These are phyloP conservation scores for Aspergillus cejpii DNA, from an alignment of 2,329 filamentous ascomycete genomes.

Conservation along the genomic window DNA sequence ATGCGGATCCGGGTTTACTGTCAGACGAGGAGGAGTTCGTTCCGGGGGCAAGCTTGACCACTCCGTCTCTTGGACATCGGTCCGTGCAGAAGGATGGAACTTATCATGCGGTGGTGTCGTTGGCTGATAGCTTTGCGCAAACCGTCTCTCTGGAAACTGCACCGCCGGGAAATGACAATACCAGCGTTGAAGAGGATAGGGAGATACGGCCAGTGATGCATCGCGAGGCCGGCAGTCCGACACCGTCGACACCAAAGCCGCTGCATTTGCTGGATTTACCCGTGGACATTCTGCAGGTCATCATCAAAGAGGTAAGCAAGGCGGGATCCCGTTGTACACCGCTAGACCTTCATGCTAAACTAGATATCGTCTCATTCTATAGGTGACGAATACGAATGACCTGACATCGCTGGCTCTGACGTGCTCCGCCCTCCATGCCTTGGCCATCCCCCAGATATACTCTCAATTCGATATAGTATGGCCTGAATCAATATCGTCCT, in stretches of 20 bases:
- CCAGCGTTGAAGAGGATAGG: neutral
- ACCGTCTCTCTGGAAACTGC: neutral
- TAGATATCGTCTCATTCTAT: conserved; percentile 4
- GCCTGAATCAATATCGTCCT: conserved; percentile 62
- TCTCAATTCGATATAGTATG: conserved; percentile 82
- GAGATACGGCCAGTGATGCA: neutral
- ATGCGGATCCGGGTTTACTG: conserved; percentile 19
- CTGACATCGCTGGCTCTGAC: conserved; percentile 70
- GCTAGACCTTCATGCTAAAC: neutral
- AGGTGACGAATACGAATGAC: conserved; percentile 77
- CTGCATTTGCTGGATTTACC: conserved; percentile 67
- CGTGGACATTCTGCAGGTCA: conserved; percentile 68
- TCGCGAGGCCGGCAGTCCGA: neutral
- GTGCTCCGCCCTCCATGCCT: conserved; percentile 67
- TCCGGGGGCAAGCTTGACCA: conserved; percentile 24
- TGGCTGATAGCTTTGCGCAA: neutral
- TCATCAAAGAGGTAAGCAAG: conserved; percentile 64
- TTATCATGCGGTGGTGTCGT: conserved; percentile 4
- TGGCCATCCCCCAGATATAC: conserved; percentile 74
- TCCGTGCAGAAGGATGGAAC: conserved; percentile 8
- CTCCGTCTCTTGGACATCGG: conserved; percentile 14
- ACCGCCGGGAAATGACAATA: neutral
- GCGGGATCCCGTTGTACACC: neutral
- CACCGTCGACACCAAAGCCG: conserved; percentile 41
- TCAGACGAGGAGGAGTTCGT: conserved; percentile 29